Conservation (phyloP, 2,329 filamentous ascomycete genomes). For the Botryosphaeria dothidea region DNA sequence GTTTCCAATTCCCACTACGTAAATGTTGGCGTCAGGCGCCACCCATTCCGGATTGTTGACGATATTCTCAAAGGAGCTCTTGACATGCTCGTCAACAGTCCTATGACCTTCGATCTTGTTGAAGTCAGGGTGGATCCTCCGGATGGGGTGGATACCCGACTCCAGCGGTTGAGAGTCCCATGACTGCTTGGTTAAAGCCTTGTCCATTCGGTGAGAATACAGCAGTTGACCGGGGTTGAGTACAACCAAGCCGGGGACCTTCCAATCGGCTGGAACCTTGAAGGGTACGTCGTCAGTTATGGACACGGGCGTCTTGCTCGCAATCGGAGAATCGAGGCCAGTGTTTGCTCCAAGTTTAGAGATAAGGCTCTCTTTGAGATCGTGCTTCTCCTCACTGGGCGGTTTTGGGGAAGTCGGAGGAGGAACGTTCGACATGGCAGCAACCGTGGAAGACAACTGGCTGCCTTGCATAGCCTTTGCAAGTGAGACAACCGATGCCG, state of each 20-base stretch:
- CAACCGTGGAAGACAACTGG: background rate
- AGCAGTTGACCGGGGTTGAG: constrained; percentile 76
- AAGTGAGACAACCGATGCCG: constrained; percentile 70
- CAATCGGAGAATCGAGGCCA: background rate
- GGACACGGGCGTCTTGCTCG: constrained; percentile 16
- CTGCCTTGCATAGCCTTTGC: constrained; percentile 46
- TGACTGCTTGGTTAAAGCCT: constrained; percentile 59
- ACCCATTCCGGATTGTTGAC: constrained; percentile 51
- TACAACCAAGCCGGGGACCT: constrained; percentile 64
- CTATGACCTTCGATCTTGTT: constrained; percentile 67
- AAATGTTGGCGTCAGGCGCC: constrained; percentile 56
- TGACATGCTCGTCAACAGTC: constrained; percentile 61
- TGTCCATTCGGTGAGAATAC: constrained; percentile 69
- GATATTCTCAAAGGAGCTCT: constrained; percentile 66
- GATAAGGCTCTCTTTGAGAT: constrained; percentile 4
- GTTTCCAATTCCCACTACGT: constrained; percentile 64
- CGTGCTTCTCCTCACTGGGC: background rate
- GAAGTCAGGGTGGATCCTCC: constrained; percentile 42
- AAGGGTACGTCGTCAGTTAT: constrained; percentile 14
- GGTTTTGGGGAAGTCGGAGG: background rate
- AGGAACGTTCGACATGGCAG: background rate
- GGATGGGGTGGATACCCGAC: constrained; percentile 46
- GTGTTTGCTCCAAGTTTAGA: background rate
- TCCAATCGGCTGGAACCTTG: background rate
- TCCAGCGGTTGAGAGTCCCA: constrained; percentile 63